Base-by-base conservation (phyloP, 495 filamentous ascomycete species). In the Halenospora varia region DNA sequence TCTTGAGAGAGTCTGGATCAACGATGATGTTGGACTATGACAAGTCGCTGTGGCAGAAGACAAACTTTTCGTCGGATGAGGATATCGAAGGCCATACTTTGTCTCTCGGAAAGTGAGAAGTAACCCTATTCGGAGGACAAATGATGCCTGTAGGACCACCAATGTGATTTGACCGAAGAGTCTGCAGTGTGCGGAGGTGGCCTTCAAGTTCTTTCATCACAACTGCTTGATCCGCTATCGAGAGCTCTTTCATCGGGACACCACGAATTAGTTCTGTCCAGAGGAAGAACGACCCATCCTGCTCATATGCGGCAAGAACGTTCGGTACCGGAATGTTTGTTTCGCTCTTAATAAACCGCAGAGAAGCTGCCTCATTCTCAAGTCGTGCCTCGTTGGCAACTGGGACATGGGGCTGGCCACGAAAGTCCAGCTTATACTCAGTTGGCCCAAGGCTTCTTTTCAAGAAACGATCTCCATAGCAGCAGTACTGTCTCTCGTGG, bases 11-110 rank as follows among this genome's bases (percentile, higher is more conserved):
- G 29, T 35, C 29, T 13, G 13, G 13, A 35, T 35, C 29, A 35
- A 35, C 13, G 51, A 67, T 53, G 44, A 70, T 59, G 29, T 71
- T 71, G 3, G 55, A 50, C 51, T 64, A 62, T 17, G 59, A 59
- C 44, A 71, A 54, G 61, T 71, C 67, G 24, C 67, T 66, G 46
- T 73, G 64, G 45, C 68, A 71, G 55, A 66, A 71, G 2, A 70
- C 62, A 47, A 53, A 66, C 39, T 66, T 42, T 2, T 26, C 20
- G 24, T 26, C 23, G 18, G 52, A 44, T 44, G 11, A 45, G 25
- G 2, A 18, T 22, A 13, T 13, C 29, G 4, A 13, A 35, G 29
- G 13, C 29, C 29, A 35, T 35, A 13, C 4, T 35, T 13, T 35
- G 29, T 13, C 4, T 6, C 29, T 13, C 4, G 4, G 6, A 13